A percentile compares a stretch with the other conserved stretches of the same genome.
Evolutionary conservation across 1,284 basidiomycete species (phyloP).

Genomic region (Inonotus hispidus): DNA sequence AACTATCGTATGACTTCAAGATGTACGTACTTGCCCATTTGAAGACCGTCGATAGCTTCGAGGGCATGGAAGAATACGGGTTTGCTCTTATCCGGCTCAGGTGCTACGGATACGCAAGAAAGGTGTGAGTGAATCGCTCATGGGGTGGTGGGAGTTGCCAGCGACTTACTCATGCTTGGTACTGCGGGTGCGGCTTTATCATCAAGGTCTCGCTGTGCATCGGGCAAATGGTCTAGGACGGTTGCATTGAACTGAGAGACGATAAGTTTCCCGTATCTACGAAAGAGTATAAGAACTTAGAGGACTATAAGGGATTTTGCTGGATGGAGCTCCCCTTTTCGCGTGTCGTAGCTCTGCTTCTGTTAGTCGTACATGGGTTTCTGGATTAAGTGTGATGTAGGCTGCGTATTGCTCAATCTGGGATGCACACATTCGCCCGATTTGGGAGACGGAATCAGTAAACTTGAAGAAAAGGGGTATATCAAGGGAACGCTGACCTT

Average conservation of each 20-base stretch:
- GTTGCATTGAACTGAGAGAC: conserved; percentile 70
- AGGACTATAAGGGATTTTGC: background rate
- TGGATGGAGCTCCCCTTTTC: conserved; percentile 43
- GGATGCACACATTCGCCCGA: background rate
- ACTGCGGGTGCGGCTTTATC: conserved; percentile 53
- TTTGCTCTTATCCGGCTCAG: conserved; percentile 64
- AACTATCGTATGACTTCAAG: too few relatives aligned
- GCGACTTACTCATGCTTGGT: conserved; percentile 70
- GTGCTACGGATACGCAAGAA: conserved; percentile 41
- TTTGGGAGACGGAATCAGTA: background rate
- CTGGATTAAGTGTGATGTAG: conserved; percentile 57
- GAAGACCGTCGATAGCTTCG: conserved; percentile 61
- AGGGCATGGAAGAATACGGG: conserved; percentile 80
- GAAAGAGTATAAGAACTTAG: background rate
- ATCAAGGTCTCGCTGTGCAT: conserved; percentile 66
- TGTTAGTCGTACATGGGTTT: conserved; percentile 67
- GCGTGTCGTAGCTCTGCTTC: conserved; percentile 78
- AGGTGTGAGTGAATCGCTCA: background rate
- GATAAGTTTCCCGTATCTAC: conserved; percentile 65
- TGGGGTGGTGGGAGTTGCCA: background rate
- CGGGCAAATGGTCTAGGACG: conserved; percentile 76
- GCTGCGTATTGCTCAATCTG: conserved; percentile 86
- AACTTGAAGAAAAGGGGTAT: background rate
- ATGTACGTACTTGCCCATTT: conserved; percentile 69
- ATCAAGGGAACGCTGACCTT: conserved; percentile 50